These are phyloP conservation scores for Chaetoscypha palmicola DNA, from an alignment of 2,329 filamentous ascomycete species.

Conservation along the genomic window DNA sequence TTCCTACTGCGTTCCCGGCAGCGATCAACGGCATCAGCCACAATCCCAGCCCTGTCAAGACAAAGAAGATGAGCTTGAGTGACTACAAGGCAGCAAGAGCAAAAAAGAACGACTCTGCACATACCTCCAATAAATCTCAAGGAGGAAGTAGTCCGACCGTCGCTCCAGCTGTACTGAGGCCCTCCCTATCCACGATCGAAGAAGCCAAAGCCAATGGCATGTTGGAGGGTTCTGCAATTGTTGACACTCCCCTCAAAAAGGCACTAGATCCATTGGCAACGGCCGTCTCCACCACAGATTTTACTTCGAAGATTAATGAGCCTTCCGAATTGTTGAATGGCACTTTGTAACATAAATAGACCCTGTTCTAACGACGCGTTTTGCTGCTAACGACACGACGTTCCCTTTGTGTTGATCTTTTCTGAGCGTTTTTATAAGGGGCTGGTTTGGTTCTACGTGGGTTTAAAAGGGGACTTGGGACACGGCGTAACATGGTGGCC, in stretches of 20 bases:
- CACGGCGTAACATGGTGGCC: no score
- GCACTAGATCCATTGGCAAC: constrained; percentile 17
- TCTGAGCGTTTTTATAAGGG: constrained; percentile 19
- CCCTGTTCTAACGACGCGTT: constrained; percentile 17
- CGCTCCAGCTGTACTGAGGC: constrained; percentile 33
- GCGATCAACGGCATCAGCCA: constrained; percentile 38
- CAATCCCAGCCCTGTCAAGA: constrained; percentile 48
- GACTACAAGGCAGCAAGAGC: constrained; percentile 53
- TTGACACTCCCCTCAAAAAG: constrained; percentile 29
- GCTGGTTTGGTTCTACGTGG: constrained; percentile 13
- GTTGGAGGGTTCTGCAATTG: constrained; percentile 24
- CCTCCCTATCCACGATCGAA: constrained; percentile 33
- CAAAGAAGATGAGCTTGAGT: constrained; percentile 58
- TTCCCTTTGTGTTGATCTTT: constrained; percentile 17
- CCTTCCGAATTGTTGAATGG: constrained; percentile 21
- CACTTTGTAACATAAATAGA: constrained; percentile 35
- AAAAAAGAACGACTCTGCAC: constrained; percentile 25
- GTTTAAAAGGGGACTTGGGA: constrained; percentile 23
- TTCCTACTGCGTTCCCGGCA: constrained; percentile 39
- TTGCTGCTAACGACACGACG: constrained; percentile 12
- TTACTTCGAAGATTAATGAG: constrained; percentile 11
- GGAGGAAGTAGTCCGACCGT: constrained; percentile 30
- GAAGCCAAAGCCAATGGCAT: constrained; percentile 35
- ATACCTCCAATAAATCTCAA: constrained; percentile 15
- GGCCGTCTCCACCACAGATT: constrained; percentile 9